Evolutionary conservation across 1,284 basidiomycete genomes (phyloP).

Genomic region (Farysia itapuensis): DNA sequence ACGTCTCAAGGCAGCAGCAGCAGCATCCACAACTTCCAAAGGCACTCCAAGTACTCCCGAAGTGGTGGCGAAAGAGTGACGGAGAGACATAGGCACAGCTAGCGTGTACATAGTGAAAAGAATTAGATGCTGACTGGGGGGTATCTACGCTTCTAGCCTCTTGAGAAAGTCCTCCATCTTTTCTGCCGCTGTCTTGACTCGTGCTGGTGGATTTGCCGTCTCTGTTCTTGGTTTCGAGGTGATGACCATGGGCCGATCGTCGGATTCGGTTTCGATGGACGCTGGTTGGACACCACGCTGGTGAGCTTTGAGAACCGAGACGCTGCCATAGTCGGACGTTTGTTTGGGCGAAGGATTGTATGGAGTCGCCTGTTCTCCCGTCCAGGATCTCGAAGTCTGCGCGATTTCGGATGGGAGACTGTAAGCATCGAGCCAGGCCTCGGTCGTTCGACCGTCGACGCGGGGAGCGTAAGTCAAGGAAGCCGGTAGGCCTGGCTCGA

Average conservation of each 20-base stretch:
- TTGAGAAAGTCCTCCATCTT: slow-evolving; percentile 36
- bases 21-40: background rate
- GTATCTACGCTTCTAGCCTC: slow-evolving; percentile 13
- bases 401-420: slow-evolving; percentile 12
- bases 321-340: background rate
- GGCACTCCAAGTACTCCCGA: background rate
- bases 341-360: background rate
- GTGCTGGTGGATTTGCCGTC: background rate
- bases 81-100: background rate
- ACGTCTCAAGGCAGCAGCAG: slow-evolving; percentile 2
- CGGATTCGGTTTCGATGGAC: background rate
- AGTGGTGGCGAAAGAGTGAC: background rate
- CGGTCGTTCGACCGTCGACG: slow-evolving; percentile 22
- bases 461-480: slow-evolving; percentile 19
- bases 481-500: slow-evolving; percentile 3
- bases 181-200: slow-evolving; percentile 13
- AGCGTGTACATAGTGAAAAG: too few species aligned
- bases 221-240: too few species aligned
- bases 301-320: background rate
- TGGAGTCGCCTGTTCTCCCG: slow-evolving; percentile 22
- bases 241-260: slow-evolving; percentile 18
- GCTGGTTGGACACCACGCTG: background rate
- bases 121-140: too few species aligned
- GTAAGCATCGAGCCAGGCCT: slow-evolving; percentile 29
- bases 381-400: slow-evolving; percentile 31